A percentile compares a stretch with the other conserved stretches of the same genome.
Conservation (phyloP, 768 basidiomycete genomes). For the Mycena alexandri region DNA sequence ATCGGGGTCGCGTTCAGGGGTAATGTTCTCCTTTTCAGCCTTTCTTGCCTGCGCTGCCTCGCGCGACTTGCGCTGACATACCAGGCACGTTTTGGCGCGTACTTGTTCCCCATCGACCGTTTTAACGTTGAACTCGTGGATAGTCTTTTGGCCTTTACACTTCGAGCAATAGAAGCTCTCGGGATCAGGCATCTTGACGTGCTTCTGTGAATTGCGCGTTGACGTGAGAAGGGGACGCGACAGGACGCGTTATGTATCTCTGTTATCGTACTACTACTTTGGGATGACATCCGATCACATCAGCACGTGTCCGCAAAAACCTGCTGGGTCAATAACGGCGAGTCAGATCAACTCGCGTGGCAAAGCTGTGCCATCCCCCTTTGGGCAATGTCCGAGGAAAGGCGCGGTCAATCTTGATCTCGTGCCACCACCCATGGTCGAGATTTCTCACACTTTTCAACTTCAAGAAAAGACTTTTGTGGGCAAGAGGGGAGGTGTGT, state of each 20-base stretch:
- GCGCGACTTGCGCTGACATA: not conserved
- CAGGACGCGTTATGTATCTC: slow-evolving; percentile 1
- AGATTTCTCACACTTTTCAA: no score
- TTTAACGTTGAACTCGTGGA: not conserved
- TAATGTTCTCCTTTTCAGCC: not conserved
- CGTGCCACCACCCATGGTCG: no score
- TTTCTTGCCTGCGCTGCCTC: not conserved
- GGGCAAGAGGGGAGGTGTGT: no score
- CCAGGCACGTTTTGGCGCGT: not conserved
- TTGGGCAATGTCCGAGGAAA: no score
- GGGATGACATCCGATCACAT: not conserved
- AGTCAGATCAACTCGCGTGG: no score
- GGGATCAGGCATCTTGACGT: not conserved
- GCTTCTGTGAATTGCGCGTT: not conserved
- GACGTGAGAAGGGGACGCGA: not conserved
- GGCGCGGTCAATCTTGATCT: no score
- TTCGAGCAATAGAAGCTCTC: not conserved
- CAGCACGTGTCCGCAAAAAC: not conserved
- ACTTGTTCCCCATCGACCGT: not conserved
- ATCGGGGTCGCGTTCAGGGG: not conserved
- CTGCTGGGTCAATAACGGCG: slow-evolving; percentile 10
- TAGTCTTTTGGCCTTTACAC: not conserved
- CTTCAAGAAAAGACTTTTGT: no score
- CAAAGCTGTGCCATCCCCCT: no score
- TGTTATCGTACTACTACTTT: not conserved